A percentile compares a stretch with the other conserved stretches of the same genome.
Conservation (phyloP, 2,329 filamentous ascomycete species). For the Fusarium nematophilum region DNA sequence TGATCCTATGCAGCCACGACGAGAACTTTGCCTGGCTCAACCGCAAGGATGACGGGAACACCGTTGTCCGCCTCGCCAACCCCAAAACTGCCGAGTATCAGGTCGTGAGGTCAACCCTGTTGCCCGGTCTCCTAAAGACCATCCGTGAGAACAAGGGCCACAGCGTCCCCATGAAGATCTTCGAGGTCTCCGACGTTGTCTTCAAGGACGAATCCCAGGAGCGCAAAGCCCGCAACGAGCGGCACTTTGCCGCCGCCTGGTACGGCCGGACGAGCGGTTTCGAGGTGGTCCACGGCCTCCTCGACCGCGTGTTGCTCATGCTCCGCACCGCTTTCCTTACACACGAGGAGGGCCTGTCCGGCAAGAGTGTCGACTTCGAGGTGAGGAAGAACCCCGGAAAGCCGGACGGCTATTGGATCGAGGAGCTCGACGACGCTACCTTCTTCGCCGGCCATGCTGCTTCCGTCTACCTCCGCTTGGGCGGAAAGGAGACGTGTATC, state of each 20-base stretch:
- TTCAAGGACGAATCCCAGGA: conserved; percentile 88
- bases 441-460: conserved; percentile 94
- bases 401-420: conserved; percentile 89
- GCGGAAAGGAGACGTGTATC: conserved; percentile 79
- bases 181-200: conserved; percentile 90
- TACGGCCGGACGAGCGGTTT: conserved; percentile 96
- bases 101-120: conserved; percentile 85
- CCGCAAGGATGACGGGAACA: conserved; percentile 85
- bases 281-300: conserved; percentile 91
- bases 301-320: conserved; percentile 94
- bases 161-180: conserved; percentile 88
- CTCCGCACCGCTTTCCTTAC: conserved; percentile 84
- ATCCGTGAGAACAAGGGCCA: conserved; percentile 94
- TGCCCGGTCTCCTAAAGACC: conserved; percentile 92
- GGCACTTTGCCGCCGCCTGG: conserved; percentile 95
- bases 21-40: conserved; percentile 98
- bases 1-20: conserved; percentile 96
- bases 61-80: conserved; percentile 87
- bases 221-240: conserved; percentile 89
- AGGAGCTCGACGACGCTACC: conserved; percentile 89
- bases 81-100: conserved; percentile 95
- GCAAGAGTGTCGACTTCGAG: conserved; percentile 63
- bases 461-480: conserved; percentile 80
- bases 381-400: conserved; percentile 65
- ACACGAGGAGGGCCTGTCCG: conserved; percentile 74